Evolutionary conservation across 768 basidiomycete species (phyloP), one percentile per base, ranked within the genome.

Genomic region (Holtermannia corniformis): DNA sequence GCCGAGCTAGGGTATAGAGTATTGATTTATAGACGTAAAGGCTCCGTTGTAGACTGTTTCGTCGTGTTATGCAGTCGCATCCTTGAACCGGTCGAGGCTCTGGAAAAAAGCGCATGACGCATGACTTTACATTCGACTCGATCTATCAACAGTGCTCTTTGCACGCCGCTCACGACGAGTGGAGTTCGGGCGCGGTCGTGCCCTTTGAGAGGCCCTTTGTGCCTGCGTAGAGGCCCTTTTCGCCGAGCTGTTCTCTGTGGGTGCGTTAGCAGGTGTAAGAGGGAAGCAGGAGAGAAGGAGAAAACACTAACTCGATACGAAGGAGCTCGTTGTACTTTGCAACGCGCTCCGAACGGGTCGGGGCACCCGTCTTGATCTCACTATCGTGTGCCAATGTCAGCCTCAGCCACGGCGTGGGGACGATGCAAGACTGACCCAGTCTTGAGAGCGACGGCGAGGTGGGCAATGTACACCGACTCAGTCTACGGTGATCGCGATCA

Each of bases 301-400:
- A 13, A 49, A 7, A 16, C 2, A 58, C 59, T 32, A 25, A 63
- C 60, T 72, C 70, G 45, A 72, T 72, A 50, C 66, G 59, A 61
- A 72, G 67, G 22, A 72, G 62, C 50, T 67, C 62, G 65, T 72
- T 72, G 66, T 69, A 69, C 60, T 65, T 69, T 49, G 67, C 67
- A 43, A 96, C 86, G 77, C 95, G 93, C 78, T 97, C 95, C 65
- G 83, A 86, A 59, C 92, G 81, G 57, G 89, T 90, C 28, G 92
- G 93, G 41, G 92, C 92, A 76, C 93, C 93, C 44, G 93, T 95
- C 84, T 99, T 97, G 80, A 96, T 95, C 76, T 93, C 86, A 59
- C 91, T 91, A 55, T 80, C 80, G 60, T n/a, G n/a, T n/a, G n/a
- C n/a, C n/a, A n/a, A n/a, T n/a, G 7, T 32, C 12, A 47, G 20